phyloP scores from a whole-genome alignment of 2,329 filamentous ascomycete genomes.

The Colletotrichum musicola region DNA sequence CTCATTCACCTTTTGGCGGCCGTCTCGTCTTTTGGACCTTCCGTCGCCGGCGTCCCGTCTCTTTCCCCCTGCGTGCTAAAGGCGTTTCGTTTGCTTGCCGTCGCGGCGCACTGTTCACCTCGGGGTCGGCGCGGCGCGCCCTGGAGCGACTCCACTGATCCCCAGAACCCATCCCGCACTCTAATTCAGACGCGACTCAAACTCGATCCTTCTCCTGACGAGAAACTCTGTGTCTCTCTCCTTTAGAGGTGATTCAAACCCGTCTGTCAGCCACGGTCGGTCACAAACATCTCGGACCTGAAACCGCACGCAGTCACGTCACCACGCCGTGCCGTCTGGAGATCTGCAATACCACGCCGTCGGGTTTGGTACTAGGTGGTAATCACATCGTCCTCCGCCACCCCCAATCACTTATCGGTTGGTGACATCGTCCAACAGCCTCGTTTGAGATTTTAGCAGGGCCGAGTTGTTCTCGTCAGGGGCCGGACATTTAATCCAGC shows the following conservation, averaged over 20 bases:
- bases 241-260: neutral
- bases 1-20: neutral
- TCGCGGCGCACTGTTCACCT: conserved; percentile 20
- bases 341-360: conserved; percentile 31
- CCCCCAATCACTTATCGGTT: neutral
- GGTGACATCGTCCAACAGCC: neutral
- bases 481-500: no score
- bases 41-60: conserved; percentile 3
- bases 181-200: conserved; percentile 33
- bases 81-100: conserved; percentile 31
- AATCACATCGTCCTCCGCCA: no score
- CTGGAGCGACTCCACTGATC: conserved; percentile 22
- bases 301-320: conserved; percentile 23
- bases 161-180: conserved; percentile 22
- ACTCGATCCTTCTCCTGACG: conserved; percentile 26
- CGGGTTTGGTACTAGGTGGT: neutral
- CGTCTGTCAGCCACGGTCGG: neutral
- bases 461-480: neutral
- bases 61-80: conserved; percentile 23
- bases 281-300: conserved; percentile 18
- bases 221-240: neutral
- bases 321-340: conserved; percentile 19
- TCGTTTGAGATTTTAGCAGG: conserved; percentile 14
- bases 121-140: conserved; percentile 5
- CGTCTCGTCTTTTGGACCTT: neutral